A percentile compares a stretch with the other conserved stretches of the same genome.
These are phyloP conservation scores for Aspergillus egyptiacus DNA, from an alignment of 495 filamentous ascomycete genomes.

Conservation along the genomic window DNA sequence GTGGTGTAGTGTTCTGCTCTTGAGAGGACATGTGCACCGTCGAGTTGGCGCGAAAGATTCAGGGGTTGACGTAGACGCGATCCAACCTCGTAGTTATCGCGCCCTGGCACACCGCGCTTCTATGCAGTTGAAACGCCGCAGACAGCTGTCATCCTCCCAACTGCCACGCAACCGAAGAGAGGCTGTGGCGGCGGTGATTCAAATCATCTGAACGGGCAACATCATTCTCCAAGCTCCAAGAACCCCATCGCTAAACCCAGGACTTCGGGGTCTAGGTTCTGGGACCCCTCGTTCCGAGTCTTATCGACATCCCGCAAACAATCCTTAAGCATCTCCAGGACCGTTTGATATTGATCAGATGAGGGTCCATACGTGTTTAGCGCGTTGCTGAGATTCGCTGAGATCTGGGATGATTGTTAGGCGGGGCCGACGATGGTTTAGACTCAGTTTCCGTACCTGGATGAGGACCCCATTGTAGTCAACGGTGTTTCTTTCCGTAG, in stretches of 20 bases:
- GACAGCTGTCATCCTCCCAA: not conserved
- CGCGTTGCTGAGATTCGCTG: conserved; percentile 37
- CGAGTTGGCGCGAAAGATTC: too few relatives aligned
- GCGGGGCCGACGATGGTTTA: not conserved
- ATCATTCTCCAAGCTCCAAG: conserved; percentile 28
- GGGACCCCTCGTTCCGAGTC: conserved; percentile 5
- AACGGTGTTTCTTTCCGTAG: not conserved
- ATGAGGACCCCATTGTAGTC: conserved; percentile 30
- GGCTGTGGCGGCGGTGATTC: not conserved
- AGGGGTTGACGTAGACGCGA: too few relatives aligned
- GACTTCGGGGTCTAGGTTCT: conserved; percentile 28
- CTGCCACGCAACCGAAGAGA: too few relatives aligned
- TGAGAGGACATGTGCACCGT: too few relatives aligned
- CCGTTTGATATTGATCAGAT: conserved; percentile 34
- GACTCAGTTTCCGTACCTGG: conserved; percentile 21
- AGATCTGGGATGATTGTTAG: conserved; percentile 26
- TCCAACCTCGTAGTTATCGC: too few relatives aligned
- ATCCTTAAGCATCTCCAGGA: conserved; percentile 34
- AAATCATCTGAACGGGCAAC: not conserved
- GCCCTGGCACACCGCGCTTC: too few relatives aligned
- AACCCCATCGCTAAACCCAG: conserved; percentile 38
- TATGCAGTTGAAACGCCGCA: too few relatives aligned
- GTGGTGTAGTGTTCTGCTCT: too few relatives aligned
- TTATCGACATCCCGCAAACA: conserved; percentile 31
- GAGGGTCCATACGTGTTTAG: conserved; percentile 36